These are phyloP conservation scores for Pleurotus ostreatus DNA, from an alignment of 768 basidiomycete species.

Conservation along the genomic window DNA sequence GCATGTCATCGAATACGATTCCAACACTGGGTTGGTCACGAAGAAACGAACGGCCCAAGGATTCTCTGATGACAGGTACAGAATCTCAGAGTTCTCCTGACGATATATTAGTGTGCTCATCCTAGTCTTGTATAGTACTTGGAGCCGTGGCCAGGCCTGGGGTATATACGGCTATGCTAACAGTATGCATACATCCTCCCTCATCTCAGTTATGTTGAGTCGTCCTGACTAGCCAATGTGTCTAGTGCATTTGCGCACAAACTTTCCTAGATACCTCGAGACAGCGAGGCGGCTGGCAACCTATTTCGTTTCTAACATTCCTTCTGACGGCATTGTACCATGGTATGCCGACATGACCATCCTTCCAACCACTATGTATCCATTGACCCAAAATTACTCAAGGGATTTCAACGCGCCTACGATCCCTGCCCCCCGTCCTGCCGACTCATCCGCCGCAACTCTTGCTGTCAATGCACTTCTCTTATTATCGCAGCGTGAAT, in stretches of 20 bases:
- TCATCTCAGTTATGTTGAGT: not conserved
- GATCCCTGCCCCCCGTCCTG: conserved; percentile 46
- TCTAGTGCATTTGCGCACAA: conserved; percentile 58
- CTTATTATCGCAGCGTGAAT: conserved; percentile 45
- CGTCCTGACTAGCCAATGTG: not conserved
- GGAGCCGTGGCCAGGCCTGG: conserved; percentile 75
- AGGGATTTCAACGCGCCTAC: conserved; percentile 73
- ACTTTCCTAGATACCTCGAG: conserved; percentile 45
- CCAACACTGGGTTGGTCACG: conserved; percentile 59
- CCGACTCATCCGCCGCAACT: conserved; percentile 69
- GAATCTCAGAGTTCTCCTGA: not conserved
- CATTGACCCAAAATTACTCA: not conserved
- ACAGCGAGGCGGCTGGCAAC: conserved; percentile 55
- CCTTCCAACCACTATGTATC: not conserved
- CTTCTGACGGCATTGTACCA: conserved; percentile 59
- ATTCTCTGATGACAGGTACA: conserved; percentile 45
- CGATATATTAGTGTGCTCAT: not conserved
- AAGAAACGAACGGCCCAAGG: conserved; percentile 57
- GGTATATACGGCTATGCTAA: conserved; percentile 67
- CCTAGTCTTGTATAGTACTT: conserved; percentile 44
- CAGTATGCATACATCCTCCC: conserved; percentile 54
- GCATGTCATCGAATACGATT: conserved; percentile 67
- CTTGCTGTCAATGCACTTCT: conserved; percentile 59
- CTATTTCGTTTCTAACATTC: conserved; percentile 59
- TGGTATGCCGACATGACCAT: conserved; percentile 38